A percentile compares a stretch with the other conserved stretches of the same genome.
Evolutionary conservation across 2,329 filamentous ascomycete genomes (phyloP).

Genomic region (Hortaea werneckii): DNA sequence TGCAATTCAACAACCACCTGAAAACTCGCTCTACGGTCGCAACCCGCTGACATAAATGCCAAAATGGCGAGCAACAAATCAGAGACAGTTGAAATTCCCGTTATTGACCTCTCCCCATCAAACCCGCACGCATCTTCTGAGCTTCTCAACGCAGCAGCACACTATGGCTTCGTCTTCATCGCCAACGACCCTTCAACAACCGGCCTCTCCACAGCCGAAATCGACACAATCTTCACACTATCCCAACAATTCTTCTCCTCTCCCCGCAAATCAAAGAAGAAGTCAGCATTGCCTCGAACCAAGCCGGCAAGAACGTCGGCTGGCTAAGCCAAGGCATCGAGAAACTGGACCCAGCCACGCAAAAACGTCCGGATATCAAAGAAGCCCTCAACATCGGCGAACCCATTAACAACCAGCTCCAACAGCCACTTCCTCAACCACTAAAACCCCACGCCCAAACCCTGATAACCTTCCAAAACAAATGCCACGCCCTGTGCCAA

Average conservation of each 20-base stretch:
- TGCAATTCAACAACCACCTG: too few species aligned
- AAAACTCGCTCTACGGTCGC: too few species aligned
- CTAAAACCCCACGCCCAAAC: constrained; percentile 51
- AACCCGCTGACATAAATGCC: too few species aligned
- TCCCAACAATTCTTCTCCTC: constrained; percentile 64
- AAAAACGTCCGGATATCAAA: constrained; percentile 68
- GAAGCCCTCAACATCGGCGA: constrained; percentile 90
- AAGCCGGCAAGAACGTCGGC: constrained; percentile 60
- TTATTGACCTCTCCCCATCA: constrained; percentile 59
- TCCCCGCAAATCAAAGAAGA: constrained; percentile 57
- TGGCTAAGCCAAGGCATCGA: constrained; percentile 86
- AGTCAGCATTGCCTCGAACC: constrained; percentile 60
- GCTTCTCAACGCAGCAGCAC: constrained; percentile 68
- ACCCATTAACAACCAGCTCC: constrained; percentile 57
- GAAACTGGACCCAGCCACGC: constrained; percentile 70
- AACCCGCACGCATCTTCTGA: constrained; percentile 51
- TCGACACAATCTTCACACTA: constrained; percentile 63
- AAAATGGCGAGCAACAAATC: too few species aligned
- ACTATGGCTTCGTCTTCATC: constrained; percentile 85
- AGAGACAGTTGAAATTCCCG: not conserved
- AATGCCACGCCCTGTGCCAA: constrained; percentile 63
- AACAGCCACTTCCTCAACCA: constrained; percentile 64
- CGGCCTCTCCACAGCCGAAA: constrained; percentile 48
- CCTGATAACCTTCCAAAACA: constrained; percentile 55
- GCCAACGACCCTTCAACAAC: constrained; percentile 33